Conservation (phyloP, 495 filamentous ascomycete genomes). For the Talaromyces borbonicus region DNA sequence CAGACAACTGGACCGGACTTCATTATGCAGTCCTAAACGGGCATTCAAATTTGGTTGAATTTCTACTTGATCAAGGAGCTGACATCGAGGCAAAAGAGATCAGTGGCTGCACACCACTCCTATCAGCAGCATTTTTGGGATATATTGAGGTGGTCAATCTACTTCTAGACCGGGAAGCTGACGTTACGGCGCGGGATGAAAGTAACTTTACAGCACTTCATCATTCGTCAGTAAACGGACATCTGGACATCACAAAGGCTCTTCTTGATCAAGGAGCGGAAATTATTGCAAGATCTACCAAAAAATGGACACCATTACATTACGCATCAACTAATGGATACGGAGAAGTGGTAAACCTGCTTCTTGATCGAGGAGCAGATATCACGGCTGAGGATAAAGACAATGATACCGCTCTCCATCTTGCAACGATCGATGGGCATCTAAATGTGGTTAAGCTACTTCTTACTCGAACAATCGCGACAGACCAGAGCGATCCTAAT, state of each 20-base stretch:
- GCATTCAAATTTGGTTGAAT: not conserved
- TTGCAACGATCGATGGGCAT: not conserved
- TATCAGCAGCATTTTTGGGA: no score
- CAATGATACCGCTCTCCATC: not conserved
- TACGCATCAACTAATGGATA: slow-evolving; percentile 3
- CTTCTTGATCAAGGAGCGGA: slow-evolving; percentile 8
- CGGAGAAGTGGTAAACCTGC: not conserved
- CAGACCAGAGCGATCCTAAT: no score
- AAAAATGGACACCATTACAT: slow-evolving; percentile 2
- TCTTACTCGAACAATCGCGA: not conserved
- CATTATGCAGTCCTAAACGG: slow-evolving; percentile 12
- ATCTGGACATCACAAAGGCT: not conserved
- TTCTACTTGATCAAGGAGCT: not conserved
- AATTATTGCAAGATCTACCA: not conserved
- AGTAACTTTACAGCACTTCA: slow-evolving; percentile 9
- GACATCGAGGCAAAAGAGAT: not conserved
- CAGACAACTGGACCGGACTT: slow-evolving; percentile 8
- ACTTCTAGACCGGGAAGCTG: not conserved
- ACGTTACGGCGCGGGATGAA: not conserved
- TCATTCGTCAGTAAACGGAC: slow-evolving; percentile 11
- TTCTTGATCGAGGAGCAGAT: slow-evolving; percentile 5
- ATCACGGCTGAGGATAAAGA: slow-evolving; percentile 1
- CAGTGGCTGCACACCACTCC: slow-evolving; percentile 7
- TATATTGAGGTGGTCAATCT: not conserved
- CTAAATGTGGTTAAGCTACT: not conserved